These are phyloP conservation scores for Ceratobasidium sp. DNA, from an alignment of 1,284 basidiomycete genomes.

Conservation along the genomic window DNA sequence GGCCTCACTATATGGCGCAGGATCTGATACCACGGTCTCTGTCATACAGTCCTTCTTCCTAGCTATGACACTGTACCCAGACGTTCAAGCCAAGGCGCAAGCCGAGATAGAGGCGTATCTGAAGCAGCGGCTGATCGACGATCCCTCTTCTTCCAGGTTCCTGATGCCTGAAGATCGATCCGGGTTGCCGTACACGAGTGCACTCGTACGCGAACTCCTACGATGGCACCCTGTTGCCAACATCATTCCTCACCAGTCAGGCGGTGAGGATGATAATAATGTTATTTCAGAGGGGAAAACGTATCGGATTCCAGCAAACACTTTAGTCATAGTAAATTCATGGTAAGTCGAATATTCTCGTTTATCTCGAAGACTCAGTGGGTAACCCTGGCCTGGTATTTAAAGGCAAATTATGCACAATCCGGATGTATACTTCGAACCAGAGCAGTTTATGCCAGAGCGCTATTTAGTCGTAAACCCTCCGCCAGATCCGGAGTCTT, in stretches of 20 bases:
- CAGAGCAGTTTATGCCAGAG: slow-evolving; percentile 15
- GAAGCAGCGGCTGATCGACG: not conserved
- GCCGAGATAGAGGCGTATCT: slow-evolving; percentile 18
- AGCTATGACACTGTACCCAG: slow-evolving; percentile 31
- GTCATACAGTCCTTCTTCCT: slow-evolving; percentile 26
- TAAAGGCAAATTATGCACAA: slow-evolving; percentile 23
- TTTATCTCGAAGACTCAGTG: not conserved
- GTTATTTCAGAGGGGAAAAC: slow-evolving; percentile 2
- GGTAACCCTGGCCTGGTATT: not conserved
- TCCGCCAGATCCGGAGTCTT: slow-evolving; percentile 18
- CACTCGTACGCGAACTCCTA: slow-evolving; percentile 25
- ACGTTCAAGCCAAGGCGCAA: slow-evolving; percentile 28
- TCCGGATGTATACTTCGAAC: slow-evolving; percentile 17
- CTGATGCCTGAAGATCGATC: slow-evolving; percentile 2
- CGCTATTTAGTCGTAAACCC: slow-evolving; percentile 18
- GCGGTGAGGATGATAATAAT: slow-evolving; percentile 12
- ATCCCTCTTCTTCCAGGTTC: slow-evolving; percentile 10
- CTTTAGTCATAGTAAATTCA: slow-evolving; percentile 9
- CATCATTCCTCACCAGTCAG: slow-evolving; percentile 8
- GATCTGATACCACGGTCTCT: slow-evolving; percentile 29
- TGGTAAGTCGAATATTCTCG: not conserved
- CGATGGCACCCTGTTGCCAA: slow-evolving; percentile 33
- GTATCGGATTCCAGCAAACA: slow-evolving; percentile 19
- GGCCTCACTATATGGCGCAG: slow-evolving; percentile 29
- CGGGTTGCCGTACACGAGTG: slow-evolving; percentile 13